Conservation (phyloP, 2,329 filamentous ascomycete genomes). For the Aspergillus flavus region DNA sequence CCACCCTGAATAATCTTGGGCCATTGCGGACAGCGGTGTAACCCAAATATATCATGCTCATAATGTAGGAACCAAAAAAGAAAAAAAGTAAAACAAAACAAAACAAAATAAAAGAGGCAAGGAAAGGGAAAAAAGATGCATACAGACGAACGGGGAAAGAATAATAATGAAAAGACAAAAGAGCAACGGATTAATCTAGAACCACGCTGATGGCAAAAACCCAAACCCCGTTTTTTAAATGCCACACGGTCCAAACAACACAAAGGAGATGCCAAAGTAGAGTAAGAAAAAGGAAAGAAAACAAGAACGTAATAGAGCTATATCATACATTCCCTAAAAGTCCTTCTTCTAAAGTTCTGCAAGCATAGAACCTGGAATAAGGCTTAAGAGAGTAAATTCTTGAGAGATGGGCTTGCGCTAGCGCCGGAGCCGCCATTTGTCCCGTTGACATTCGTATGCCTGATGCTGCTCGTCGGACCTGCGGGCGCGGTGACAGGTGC, state of each 20-base stretch:
- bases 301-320: constrained; percentile 9
- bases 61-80: constrained; percentile 1
- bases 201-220: constrained; percentile 9
- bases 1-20: neutral
- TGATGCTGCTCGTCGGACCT: constrained; percentile 29
- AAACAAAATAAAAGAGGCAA: constrained; percentile 4
- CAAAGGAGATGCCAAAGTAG: constrained; percentile 3
- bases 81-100: neutral
- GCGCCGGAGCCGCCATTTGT: constrained; percentile 55
- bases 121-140: constrained; percentile 2
- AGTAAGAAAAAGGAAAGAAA: constrained; percentile 1
- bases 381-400: constrained; percentile 68
- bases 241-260: constrained; percentile 4
- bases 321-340: constrained; percentile 21
- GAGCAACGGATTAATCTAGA: constrained; percentile 5
- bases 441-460: constrained; percentile 31
- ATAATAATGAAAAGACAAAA: neutral
- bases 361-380: neutral
- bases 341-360: neutral
- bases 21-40: neutral
- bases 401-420: constrained; percentile 74
- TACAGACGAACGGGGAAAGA: neutral
- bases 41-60: constrained; percentile 8
- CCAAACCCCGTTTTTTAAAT: constrained; percentile 17
- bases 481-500: constrained; percentile 27